A percentile compares a stretch with the other conserved stretches of the same genome.
phyloP scores from a whole-genome alignment of 2,329 filamentous ascomycete species.

The Monosporascus sp. region DNA sequence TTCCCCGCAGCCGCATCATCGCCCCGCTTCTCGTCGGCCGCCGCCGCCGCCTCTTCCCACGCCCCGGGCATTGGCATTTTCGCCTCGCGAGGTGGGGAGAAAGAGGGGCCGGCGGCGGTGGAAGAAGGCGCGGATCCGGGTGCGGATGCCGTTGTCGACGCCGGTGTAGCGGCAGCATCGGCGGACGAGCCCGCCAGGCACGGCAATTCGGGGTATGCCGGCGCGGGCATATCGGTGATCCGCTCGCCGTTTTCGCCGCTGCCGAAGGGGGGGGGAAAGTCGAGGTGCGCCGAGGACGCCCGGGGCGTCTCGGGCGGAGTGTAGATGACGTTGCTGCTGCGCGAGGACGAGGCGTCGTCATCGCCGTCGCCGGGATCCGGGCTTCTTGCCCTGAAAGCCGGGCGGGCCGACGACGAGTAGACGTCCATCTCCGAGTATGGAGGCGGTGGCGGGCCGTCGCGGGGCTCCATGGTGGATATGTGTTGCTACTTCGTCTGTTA shows the following conservation, averaged over 20 bases:
- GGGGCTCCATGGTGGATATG: slow-evolving; percentile 18
- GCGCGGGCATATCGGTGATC: slow-evolving; percentile 26
- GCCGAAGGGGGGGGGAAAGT: slow-evolving; percentile 18
- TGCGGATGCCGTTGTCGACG: too few relatives aligned
- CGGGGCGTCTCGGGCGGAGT: slow-evolving; percentile 47
- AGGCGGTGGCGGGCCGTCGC: slow-evolving; percentile 43
- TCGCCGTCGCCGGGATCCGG: slow-evolving; percentile 16
- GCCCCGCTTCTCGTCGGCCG: slow-evolving; percentile 19
- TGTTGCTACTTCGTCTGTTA: background rate
- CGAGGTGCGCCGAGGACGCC: slow-evolving; percentile 16
- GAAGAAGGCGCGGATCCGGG: too few relatives aligned
- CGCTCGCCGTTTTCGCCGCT: slow-evolving; percentile 20
- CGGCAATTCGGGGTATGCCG: slow-evolving; percentile 41
- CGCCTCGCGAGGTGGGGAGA: background rate
- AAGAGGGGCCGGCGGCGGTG: too few relatives aligned
- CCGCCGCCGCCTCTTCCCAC: slow-evolving; percentile 18
- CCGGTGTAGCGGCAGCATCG: background rate
- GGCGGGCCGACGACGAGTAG: slow-evolving; percentile 38
- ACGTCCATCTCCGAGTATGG: slow-evolving; percentile 56
- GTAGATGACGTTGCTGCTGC: slow-evolving; percentile 42
- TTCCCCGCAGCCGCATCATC: too few relatives aligned
- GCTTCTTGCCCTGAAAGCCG: background rate
- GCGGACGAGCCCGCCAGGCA: background rate
- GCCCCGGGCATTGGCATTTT: slow-evolving; percentile 24
- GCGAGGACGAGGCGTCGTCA: slow-evolving; percentile 35